Conservation (phyloP, 1,284 basidiomycete species). For the Cystobasidiaceae sp. region DNA sequence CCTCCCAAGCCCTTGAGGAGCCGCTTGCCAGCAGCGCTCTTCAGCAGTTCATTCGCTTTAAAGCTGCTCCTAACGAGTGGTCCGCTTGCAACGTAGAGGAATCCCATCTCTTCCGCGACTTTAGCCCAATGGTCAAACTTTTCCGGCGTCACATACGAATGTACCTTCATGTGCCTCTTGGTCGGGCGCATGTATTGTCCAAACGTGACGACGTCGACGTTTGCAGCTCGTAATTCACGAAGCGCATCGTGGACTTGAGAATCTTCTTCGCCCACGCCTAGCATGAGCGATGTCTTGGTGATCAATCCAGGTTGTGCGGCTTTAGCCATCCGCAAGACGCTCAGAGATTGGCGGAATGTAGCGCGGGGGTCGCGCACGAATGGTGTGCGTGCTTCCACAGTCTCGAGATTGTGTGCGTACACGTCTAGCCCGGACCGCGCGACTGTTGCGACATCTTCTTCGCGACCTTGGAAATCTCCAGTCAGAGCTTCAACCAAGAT, state of each 20-base stretch:
- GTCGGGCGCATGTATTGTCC: slow-evolving; percentile 99
- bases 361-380: slow-evolving; percentile 92
- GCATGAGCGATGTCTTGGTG: slow-evolving; percentile 98
- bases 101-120: slow-evolving; percentile 86
- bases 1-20: slow-evolving; percentile 29
- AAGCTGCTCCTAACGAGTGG: slow-evolving; percentile 94
- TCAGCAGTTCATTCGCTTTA: slow-evolving; percentile 60
- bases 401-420: slow-evolving; percentile 97
- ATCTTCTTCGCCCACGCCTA: slow-evolving; percentile 88
- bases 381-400: slow-evolving; percentile 85
- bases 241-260: slow-evolving; percentile 80
- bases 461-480: slow-evolving; percentile 81
- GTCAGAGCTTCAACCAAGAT: slow-evolving; percentile 96
- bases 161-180: slow-evolving; percentile 98
- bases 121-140: slow-evolving; percentile 91
- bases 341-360: slow-evolving; percentile 81
- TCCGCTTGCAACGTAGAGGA: slow-evolving; percentile 94
- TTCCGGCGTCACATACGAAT: slow-evolving; percentile 85
- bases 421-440: slow-evolving; percentile 92
- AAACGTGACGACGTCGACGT: slow-evolving; percentile 97
- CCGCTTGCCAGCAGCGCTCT: slow-evolving; percentile 28
- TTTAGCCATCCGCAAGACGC: slow-evolving; percentile 65
- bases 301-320: slow-evolving; percentile 72
- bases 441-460: slow-evolving; percentile 70
- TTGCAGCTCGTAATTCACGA: slow-evolving; percentile 73